Evolutionary conservation across 73 alveolate species (phyloP), one percentile per base, ranked within the genome.

Genomic region (Paramecium pentaurelia): DNA sequence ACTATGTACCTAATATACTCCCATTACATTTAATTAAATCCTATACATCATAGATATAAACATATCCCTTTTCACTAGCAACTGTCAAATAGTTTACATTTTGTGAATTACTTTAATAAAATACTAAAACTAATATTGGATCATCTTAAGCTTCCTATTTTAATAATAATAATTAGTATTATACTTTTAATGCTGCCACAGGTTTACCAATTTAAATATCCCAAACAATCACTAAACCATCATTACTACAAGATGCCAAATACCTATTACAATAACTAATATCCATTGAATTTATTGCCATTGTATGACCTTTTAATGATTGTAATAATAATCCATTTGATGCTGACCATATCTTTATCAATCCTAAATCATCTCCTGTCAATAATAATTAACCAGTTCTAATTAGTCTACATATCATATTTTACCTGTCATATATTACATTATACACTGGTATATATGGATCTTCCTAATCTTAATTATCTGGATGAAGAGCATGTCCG

Each of bases 401-500:
- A 32, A 32, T 45, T 27, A 38, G 25, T 32, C 70, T 54, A 54
- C 70, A 54, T 54, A n/a, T 44, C 8, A 45, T 32, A 3, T 10
- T 11, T 20, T 80, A 80, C 92, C 84, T 70, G 44, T 89, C 94
- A 60, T 71, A 89, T 37, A 83, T 68, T 38, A 83, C 51, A 45
- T 89, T 89, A 38, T 89, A 89, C 18, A 89, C 84, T 5, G 94
- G 94, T 14, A 89, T 89, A 42, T 89, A 89, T 22, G 94, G 94
- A 34, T 89, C 94, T 10, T 83, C 94, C 32, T 83, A 22, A 36
- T 89, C 94, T 71, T 89, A 59, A 40, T 89, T 89, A 40, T 89
- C 94, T 16, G 94, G 92, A 36, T 77, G 88, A 45, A 71, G 75
- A 22, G 94, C 94, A 45, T 89, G 94, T n/a, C 94, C 94, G 18